Base-by-base conservation (phyloP, 495 filamentous ascomycete species). In the Terfezia claveryi region DNA sequence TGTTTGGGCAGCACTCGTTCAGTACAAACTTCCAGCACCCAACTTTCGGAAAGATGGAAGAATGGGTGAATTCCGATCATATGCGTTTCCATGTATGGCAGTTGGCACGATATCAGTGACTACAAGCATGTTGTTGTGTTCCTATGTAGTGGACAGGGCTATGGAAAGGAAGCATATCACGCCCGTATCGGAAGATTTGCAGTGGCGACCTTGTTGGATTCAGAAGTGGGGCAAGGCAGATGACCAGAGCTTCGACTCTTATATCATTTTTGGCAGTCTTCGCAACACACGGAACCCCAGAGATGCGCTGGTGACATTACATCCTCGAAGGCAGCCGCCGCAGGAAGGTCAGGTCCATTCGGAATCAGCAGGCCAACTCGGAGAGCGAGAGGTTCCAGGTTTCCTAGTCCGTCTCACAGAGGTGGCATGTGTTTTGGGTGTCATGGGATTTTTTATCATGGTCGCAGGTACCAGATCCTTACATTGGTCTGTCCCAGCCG, bases 401-500 rank as follows among this genome's bases (percentile, higher is more conserved):
- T 32, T 32, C 27, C 7, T 32, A 32, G 27, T 7, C 7, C 27
- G 27, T 32, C 4, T 32, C 7, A 53, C 60, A 2, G 27, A 52
- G 6, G 20, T 49, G 5, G 61, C 32, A 2, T 58, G 56, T 8
- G 0, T 50, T 2, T 23, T 70, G 1, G 69, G 68, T 1, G 56
- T 74, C 53, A 16, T 68, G 2, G 73, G 72, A 4, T 75, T 72
- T 38, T 58, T 74, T 12, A 54, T 67, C 7, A 71, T 74, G 55
- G 74, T 75, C 55, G 61, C 71, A 8, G 73, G 73, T 1, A 55
- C 72, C 2, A 66, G 72, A 50, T 70, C 69, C 1, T 65, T 75
- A 16, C 71, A 73, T 52, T 65, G 70, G 6, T 72, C 70, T 10
- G 69, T 71, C 5, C 69, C 68, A 20, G 56, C 74, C 2, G 65